Evolutionary conservation across 805 yeast genomes (phyloP).

Genomic region (Sungouiozyma intestinalis): DNA sequence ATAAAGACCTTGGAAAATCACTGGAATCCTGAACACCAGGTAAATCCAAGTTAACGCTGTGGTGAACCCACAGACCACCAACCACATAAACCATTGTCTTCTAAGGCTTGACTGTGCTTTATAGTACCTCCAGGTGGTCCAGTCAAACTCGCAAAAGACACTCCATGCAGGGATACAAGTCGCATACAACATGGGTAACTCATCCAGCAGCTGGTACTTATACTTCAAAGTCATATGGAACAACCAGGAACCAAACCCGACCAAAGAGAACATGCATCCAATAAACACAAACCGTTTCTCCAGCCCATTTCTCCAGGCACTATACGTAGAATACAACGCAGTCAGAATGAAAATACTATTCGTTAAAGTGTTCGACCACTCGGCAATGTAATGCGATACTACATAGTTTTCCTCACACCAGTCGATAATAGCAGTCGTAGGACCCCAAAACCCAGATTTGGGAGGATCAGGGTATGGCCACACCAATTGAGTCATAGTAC

Average conservation of each 20-base stretch:
- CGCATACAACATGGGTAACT: constrained; percentile 96
- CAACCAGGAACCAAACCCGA: constrained; percentile 89
- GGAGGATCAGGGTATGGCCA: constrained; percentile 48
- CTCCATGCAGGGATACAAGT: constrained; percentile 93
- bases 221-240: constrained; percentile 93
- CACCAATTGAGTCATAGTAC: constrained; percentile 9
- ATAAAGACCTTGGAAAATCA: constrained; percentile 80
- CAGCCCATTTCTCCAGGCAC: constrained; percentile 47
- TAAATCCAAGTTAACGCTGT: constrained; percentile 59
- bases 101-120: constrained; percentile 3
- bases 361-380: constrained; percentile 77
- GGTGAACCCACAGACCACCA: constrained; percentile 43
- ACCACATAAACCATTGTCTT: constrained; percentile 32
- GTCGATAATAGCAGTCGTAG: constrained; percentile 87
- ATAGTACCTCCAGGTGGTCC: constrained; percentile 25
- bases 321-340: constrained; percentile 55
- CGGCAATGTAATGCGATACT: constrained; percentile 77
- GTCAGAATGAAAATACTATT: constrained; percentile 47
- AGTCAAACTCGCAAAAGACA: constrained; percentile 44
- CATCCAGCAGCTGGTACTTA: constrained; percentile 86
- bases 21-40: constrained; percentile 66
- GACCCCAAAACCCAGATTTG: constrained; percentile 64
- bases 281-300: constrained; percentile 64
- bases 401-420: constrained; percentile 99
- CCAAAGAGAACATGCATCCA: constrained; percentile 72